Conservation (phyloP, 2,329 filamentous ascomycete genomes). For the Trichoderma lentiforme region DNA sequence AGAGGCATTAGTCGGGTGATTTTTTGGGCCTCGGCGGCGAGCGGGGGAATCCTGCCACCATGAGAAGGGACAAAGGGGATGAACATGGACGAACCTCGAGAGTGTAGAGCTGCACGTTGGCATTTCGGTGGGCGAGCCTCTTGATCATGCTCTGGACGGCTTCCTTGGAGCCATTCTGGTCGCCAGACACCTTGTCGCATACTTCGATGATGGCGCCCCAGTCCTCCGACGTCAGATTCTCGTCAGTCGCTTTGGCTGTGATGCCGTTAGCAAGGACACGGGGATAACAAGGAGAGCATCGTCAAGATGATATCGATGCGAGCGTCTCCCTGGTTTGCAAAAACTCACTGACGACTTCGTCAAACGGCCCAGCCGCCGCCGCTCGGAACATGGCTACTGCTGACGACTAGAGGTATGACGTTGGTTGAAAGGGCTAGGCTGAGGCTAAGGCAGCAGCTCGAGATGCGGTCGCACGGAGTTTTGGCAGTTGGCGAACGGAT, state of each 20-base stretch:
- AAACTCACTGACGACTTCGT: slow-evolving; percentile 56
- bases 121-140: slow-evolving; percentile 86
- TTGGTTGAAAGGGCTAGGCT: slow-evolving; percentile 3
- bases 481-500: background rate
- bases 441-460: background rate
- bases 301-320: background rate
- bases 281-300: background rate
- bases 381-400: slow-evolving; percentile 55
- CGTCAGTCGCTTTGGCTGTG: slow-evolving; percentile 78
- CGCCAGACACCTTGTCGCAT: slow-evolving; percentile 56
- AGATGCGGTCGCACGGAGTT: background rate
- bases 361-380: slow-evolving; percentile 55
- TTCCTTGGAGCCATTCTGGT: slow-evolving; percentile 67
- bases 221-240: slow-evolving; percentile 86
- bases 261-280: slow-evolving; percentile 19
- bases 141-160: slow-evolving; percentile 88
- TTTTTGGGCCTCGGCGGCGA: background rate
- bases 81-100: slow-evolving; percentile 61
- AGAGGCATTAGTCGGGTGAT: background rate
- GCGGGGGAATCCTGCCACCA: slow-evolving; percentile 11
- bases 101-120: slow-evolving; percentile 93
- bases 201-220: slow-evolving; percentile 64
- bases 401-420: slow-evolving; percentile 23
- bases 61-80: background rate
- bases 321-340: background rate